Base-by-base conservation (phyloP, 2,329 filamentous ascomycete species). In the Alternaria triticimaculans region DNA sequence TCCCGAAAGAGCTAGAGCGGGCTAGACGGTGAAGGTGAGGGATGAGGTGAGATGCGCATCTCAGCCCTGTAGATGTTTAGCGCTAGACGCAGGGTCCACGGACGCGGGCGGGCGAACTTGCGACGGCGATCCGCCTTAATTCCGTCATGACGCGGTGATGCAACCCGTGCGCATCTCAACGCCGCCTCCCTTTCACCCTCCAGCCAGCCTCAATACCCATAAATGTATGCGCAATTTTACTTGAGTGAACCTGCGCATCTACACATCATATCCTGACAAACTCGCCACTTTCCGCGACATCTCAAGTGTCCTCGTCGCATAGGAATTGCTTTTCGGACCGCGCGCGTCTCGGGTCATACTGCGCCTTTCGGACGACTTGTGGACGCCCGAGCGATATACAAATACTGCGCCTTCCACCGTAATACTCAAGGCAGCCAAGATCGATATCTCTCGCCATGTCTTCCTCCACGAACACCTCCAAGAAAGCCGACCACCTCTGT, bases 401-500 rank as follows among this genome's bases (percentile, higher is more conserved):
- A 58, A 50, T 58, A 63, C 62, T 44, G 57, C 68, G 64, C 69
- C 70, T 56, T 46, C 48, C 46, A 15, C 30, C 49, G 15, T 26
- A 46, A 6, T n/a, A 21, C 33, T 6, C 33, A 43, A 21, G 21
- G 18, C 46, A 48, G n/a, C 43, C 37, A 64, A 62, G 37, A 30
- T 49, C 50, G 23, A 18, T 44, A 44, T 44, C 55, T 53, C 73
- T 72, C 75, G 66, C 67, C 55, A 55, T 63, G 14, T 37, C 63
- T 37, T 45, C 68, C 15, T 51, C 66, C 51, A 26, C 63, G 48
- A 54, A 56, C 18, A 61, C 57, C n/a, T 30, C 51, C 11, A 26
- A 59, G 4, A 71, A 69, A 64, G 70, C 90, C 51, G 85, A 91
- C 68, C 92, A 94, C 78, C 87, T 95, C 65, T 91, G 89, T 73